These are phyloP conservation scores for Cubamyces lactineus DNA, from an alignment of 768 basidiomycete genomes.

Conservation along the genomic window DNA sequence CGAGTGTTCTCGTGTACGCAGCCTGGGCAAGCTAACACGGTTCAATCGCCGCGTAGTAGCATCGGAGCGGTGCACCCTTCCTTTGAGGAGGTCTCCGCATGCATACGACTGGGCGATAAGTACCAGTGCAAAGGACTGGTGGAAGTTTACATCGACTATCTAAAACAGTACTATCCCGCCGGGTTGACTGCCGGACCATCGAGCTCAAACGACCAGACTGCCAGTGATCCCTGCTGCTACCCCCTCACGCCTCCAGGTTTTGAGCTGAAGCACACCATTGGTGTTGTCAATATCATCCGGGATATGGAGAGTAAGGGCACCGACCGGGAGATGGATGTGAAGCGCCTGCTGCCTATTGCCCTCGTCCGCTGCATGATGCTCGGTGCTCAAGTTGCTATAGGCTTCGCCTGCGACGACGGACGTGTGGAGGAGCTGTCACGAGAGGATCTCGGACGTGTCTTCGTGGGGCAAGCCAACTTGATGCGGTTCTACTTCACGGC, in stretches of 20 bases:
- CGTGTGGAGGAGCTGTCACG: conserved; percentile 2
- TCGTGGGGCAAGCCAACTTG: neutral
- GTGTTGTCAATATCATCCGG: conserved; percentile 18
- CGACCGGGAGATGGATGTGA: neutral
- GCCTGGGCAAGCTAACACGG: too few relatives aligned
- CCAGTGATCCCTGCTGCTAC: neutral
- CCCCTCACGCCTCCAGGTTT: neutral
- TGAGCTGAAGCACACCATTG: neutral
- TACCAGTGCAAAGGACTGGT: conserved; percentile 3
- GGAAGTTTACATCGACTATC: neutral
- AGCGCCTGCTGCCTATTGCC: conserved; percentile 8
- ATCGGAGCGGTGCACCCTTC: neutral
- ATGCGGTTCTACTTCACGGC: neutral
- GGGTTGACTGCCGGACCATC: neutral
- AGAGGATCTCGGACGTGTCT: conserved; percentile 9
- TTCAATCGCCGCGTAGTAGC: neutral
- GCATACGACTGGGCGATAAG: conserved; percentile 13
- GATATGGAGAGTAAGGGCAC: neutral
- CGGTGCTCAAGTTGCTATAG: conserved; percentile 1
- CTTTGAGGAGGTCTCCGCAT: conserved; percentile 1
- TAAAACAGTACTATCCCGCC: conserved; percentile 6
- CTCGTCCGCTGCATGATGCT: conserved; percentile 12
- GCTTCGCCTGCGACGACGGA: conserved; percentile 8
- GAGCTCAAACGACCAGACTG: neutral
- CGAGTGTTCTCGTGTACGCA: neutral